Evolutionary conservation across 192 early-diverging fungal species (phyloP).

Genomic region (Geranomyces variabilis): DNA sequence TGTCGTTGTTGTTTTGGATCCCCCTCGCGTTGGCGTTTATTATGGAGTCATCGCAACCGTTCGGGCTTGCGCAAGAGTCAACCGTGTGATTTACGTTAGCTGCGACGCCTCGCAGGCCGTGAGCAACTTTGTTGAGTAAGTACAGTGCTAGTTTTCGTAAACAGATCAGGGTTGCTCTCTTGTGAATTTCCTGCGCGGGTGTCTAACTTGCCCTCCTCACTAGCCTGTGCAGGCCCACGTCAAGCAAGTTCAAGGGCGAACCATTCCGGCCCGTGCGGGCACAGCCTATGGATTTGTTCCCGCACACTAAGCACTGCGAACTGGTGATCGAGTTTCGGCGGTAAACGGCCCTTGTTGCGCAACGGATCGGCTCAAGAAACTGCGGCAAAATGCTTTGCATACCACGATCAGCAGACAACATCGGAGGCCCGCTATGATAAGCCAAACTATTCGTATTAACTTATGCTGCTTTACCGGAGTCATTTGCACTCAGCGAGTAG

Average conservation of each 20-base stretch:
- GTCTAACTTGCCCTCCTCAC: constrained; percentile 13
- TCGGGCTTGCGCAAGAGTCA: constrained; percentile 55
- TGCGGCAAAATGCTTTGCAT: too few relatives aligned
- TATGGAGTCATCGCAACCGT: constrained; percentile 65
- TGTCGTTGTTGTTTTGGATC: constrained; percentile 76
- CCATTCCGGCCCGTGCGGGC: constrained; percentile 67
- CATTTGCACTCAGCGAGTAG: too few relatives aligned
- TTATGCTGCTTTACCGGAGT: too few relatives aligned
- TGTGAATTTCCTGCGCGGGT: background rate
- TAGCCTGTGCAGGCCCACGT: constrained; percentile 70
- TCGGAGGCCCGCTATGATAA: too few relatives aligned
- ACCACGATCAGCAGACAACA: too few relatives aligned
- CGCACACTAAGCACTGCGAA: constrained; percentile 72
- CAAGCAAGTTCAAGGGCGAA: constrained; percentile 59
- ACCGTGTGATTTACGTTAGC: constrained; percentile 68
- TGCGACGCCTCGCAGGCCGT: constrained; percentile 65
- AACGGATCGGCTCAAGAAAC: too few relatives aligned
- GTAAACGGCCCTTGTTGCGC: constrained; percentile 29
- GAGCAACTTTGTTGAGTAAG: constrained; percentile 68
- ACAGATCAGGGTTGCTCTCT: background rate
- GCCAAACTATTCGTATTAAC: too few relatives aligned
- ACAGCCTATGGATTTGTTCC: constrained; percentile 75
- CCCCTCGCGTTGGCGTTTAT: constrained; percentile 68
- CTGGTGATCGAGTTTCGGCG: constrained; percentile 70
- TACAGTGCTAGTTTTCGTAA: too few relatives aligned